Base-by-base conservation (phyloP, 1,284 basidiomycete species). In the Ganoderma boninense region DNA sequence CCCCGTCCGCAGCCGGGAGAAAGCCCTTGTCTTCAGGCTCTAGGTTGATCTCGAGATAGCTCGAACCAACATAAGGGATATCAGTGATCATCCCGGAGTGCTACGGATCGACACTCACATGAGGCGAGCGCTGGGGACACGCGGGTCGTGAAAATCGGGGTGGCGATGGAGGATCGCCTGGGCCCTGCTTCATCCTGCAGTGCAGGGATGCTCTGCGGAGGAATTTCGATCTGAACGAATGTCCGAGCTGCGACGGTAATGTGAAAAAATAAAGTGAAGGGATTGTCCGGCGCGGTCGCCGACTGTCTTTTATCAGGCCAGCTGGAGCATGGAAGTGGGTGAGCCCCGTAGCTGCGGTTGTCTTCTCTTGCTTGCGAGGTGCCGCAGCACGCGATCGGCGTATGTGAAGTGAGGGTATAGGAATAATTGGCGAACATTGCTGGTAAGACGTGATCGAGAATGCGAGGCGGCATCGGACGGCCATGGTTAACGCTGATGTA, bases 21-120 rank as follows among this genome's bases (percentile, higher is more conserved):
- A 87, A 81, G 1, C 86, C 85, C 20, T 86, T 86, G 0, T 80
- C 44, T 46, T 46, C 13, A 16, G 82, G 83, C 54, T 89, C 85
- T 11, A 93, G 79, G 23, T 74, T 75, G 44, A 93, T 85, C 56
- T 82, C 71, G 77, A 93, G 93, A 71, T 93, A 92, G 11, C 78
- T 79, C 26, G 38, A 32, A 40, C n/a, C 29, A 29, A 46, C 11
- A 20, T 20, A 38, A 38, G 38, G 29, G n/a, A 23, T 2, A 23
- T 46, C 5, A 66, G 54, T 29, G 42, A 32, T 11, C 23, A 61
- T 40, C 7, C 5, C 8, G 4, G 14, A 2, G 11, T n/a, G 23
- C 4, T 16, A 42, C 2, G n/a, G n/a, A 16, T 4, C 6, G 1
- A 7, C 35, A 78, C 78, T 74, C 72, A 79, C 78, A 77, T 67